phyloP scores from a whole-genome alignment of 1,284 basidiomycete species.

The Agroathelia rolfsii region DNA sequence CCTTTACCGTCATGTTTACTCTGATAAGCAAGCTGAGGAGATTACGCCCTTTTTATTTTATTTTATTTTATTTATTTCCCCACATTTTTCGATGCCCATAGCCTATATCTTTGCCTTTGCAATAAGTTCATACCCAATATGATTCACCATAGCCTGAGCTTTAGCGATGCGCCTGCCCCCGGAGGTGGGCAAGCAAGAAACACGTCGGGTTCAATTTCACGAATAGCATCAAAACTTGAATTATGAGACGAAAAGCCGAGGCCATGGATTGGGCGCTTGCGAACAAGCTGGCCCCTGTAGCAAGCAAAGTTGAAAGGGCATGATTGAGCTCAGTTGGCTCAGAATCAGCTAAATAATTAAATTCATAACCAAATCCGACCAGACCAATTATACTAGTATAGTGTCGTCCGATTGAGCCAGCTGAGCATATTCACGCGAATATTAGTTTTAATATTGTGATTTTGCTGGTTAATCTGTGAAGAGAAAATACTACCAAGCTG shows the following conservation, averaged over 20 bases:
- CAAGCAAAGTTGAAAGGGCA: constrained; percentile 27
- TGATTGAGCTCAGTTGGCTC: constrained; percentile 21
- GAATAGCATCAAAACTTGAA: constrained; percentile 17
- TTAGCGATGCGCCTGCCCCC: too few relatives aligned
- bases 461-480: too few relatives aligned
- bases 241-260: constrained; percentile 32
- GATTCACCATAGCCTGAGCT: constrained; percentile 37
- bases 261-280: constrained; percentile 27
- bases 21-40: constrained; percentile 27
- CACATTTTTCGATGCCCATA: constrained; percentile 17
- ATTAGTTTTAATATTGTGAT: not conserved
- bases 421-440: constrained; percentile 23
- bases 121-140: constrained; percentile 49
- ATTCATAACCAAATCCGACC: constrained; percentile 21
- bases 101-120: too few relatives aligned
- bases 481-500: too few relatives aligned
- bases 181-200: too few relatives aligned
- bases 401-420: constrained; percentile 31
- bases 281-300: too few relatives aligned
- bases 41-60: too few relatives aligned
- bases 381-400: constrained; percentile 42
- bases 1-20: constrained; percentile 36
- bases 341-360: constrained; percentile 2
- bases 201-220: not conserved
- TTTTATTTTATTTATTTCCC: too few relatives aligned